phyloP scores from a whole-genome alignment of 2,329 filamentous ascomycete genomes.

The Fusarium newnesense region DNA sequence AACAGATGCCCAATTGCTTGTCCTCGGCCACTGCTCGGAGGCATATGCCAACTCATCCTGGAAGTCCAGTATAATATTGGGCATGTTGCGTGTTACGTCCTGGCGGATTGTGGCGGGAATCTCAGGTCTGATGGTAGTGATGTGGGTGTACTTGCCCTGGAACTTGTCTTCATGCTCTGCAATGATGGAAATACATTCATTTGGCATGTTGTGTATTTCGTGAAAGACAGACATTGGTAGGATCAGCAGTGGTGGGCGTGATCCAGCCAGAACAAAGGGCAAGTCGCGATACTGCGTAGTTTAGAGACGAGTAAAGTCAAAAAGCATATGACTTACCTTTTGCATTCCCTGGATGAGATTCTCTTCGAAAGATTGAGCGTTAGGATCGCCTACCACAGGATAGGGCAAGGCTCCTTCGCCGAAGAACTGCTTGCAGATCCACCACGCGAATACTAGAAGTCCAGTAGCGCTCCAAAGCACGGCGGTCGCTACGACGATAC shows the following conservation, averaged over 20 bases:
- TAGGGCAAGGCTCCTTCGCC: rapidly evolving
- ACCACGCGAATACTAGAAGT: not conserved
- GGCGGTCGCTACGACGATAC: rapidly evolving
- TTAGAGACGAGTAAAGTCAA: no score
- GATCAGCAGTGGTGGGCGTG: not conserved
- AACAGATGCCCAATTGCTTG: not conserved
- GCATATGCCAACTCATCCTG: not conserved
- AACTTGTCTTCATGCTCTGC: not conserved
- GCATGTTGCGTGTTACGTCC: not conserved
- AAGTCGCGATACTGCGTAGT: not conserved
- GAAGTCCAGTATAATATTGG: not conserved
- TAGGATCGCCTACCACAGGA: not conserved
- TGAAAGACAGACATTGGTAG: not conserved
- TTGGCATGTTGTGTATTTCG: not conserved
- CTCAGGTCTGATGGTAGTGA: not conserved
- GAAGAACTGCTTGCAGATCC: not conserved
- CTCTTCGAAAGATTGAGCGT: not conserved
- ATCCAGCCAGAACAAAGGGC: not conserved
- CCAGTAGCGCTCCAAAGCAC: not conserved
- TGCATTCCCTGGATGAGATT: not conserved
- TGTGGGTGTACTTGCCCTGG: not conserved
- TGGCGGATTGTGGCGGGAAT: not conserved
- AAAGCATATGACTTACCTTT: rapidly evolving
- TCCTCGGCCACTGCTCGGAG: rapidly evolving
- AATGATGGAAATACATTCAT: not conserved